Evolutionary conservation across 1,284 basidiomycete genomes (phyloP), one percentile per base, ranked within the genome.

Genomic region (Sanghuangporus weigelae): DNA sequence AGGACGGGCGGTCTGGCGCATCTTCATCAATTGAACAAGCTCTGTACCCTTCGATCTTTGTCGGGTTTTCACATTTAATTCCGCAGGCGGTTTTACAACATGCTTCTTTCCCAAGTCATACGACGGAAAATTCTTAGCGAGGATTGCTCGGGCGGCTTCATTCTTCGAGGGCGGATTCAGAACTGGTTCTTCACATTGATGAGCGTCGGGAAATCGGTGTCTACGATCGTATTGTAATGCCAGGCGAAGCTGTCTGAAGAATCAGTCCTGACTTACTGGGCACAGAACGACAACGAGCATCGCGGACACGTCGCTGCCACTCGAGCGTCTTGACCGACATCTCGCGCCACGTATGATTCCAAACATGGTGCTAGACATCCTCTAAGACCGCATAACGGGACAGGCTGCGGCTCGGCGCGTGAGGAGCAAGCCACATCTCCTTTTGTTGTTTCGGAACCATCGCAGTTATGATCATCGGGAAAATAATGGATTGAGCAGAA

Each of bases 1-100:
- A 6, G 90, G 82, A 46, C 76, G 68, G 11, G 90, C 90, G 57
- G 77, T 79, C 70, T 89, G 89, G 58, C 86, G 83, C 80, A 92
- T 82, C 70, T 85, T 89, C 81, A 92, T 89, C 7, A 85, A 69
- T 68, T 86, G 81, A 11, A 91, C 73, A 82, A 0, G 79, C 82
- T 14, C 80, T 71, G 68, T 86, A 87, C 66, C 76, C 79, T 7
- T 84, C 79, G 67, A 86, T 81, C 2, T 77, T 77, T 11, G 81
- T 77, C 42, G 74, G 67, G 59, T 67, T 77, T 75, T 64, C 62
- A 70, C 70, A 38, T 19, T 46, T 46, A 19, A 46, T 46, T 19
- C 44, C 44, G 71, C 64, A 50, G 46, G n/a, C 19, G 21, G 71
- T 58, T 69, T 70, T 59, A 60, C 69, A 16, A 57, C 10, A 39